A percentile compares a stretch with the other conserved stretches of the same genome.
phyloP scores from a whole-genome alignment of 306 rosid species.

The Rubus idaeus region DNA sequence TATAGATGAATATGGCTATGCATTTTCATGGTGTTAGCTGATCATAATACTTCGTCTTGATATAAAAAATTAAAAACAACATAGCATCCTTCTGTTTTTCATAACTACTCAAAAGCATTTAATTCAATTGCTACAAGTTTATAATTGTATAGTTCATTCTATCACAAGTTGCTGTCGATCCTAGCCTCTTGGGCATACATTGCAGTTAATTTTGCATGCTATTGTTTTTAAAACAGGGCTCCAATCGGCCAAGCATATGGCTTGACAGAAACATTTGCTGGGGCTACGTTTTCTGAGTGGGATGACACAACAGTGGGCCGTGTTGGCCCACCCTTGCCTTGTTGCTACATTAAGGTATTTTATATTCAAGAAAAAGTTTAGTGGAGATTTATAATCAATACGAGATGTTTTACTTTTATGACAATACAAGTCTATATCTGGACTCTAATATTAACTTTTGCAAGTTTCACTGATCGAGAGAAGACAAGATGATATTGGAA shows the following conservation, averaged over 20 bases:
- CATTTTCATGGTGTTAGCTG: not conserved
- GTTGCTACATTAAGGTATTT: slow-evolving; percentile 72
- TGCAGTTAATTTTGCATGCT: not conserved
- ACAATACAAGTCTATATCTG: not conserved
- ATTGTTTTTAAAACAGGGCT: slow-evolving; percentile 50
- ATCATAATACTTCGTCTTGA: not conserved
- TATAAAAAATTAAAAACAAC: not conserved
- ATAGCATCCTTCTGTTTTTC: not conserved
- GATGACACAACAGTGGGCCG: slow-evolving; percentile 90
- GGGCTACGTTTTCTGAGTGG: slow-evolving; percentile 82
- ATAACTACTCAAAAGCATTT: not conserved
- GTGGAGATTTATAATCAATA: not conserved
- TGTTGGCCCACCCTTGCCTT: slow-evolving; percentile 94
- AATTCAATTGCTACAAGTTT: not conserved
- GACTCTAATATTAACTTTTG: not conserved
- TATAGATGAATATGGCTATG: not conserved
- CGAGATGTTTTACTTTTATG: not conserved
- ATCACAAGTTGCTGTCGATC: not conserved
- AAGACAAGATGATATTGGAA: not conserved
- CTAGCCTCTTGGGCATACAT: not conserved
- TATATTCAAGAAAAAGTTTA: not conserved
- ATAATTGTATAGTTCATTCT: not conserved
- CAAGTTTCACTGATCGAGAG: not conserved
- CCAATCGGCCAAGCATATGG: slow-evolving; percentile 98
- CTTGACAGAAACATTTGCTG: slow-evolving; percentile 97